Base-by-base conservation (phyloP, 202 grass and related monocot genomes). In the Carex sylvatica region DNA sequence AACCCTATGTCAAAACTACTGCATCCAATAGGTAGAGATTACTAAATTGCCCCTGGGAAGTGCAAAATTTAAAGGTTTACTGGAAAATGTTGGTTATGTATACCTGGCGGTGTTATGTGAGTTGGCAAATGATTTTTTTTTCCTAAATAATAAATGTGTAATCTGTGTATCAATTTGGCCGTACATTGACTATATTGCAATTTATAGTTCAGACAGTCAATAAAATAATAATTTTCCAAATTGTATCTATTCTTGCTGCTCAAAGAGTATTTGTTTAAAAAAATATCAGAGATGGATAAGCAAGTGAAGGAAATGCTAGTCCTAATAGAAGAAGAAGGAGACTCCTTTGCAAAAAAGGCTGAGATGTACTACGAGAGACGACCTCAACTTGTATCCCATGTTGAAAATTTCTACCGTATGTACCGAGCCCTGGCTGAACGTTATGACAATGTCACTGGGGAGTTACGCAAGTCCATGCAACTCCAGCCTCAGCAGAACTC, bases 381-480 rank as follows among this genome's bases (percentile, higher is more conserved):
- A 2, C 95, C 95, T 47, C 49, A 88, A 76, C 87, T 98, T 42
- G 80, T 98, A 22, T 86, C 84, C 46, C 87, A 90, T 83, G 95
- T 98, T 3, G 95, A 98, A 77, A 92, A 93, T 60, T 95, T 95
- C 73, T 91, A 98, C 78, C 92, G 92, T 60, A 98, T 98, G 95
- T 95, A 98, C 62, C 90, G 95, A 84, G 82, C 95, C 51, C 86
- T 98, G 35, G 95, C 95, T 61, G 92, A 95, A 85, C 87, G 92
- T 23, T 98, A 98, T 79, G 96, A 98, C 66, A 91, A 95, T 30
- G 92, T 98, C 76, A 98, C 96, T 28, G 92, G 92, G 16, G 92
- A 95, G 74, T 69, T 98, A 44, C 92, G 89, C 65, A 91, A 93
- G 86, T 84, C 83, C 40, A 90, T 90, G 49, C 87, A 87, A 20